Conservation (phyloP, 805 yeast species). For the Pachysolen tannophilus region DNA sequence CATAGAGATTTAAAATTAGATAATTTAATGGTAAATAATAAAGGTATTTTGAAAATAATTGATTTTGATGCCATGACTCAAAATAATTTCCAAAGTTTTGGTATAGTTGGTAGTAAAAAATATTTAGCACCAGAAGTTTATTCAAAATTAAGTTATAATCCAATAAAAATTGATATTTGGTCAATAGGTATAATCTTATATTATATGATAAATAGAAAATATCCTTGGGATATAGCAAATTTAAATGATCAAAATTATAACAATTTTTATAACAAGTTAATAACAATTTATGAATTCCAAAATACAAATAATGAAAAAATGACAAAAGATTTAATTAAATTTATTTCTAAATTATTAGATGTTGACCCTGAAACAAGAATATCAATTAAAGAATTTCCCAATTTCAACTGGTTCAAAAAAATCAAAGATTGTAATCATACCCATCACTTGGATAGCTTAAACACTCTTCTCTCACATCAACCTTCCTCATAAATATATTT, state of each 20-base stretch:
- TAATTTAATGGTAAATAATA: conserved; percentile 29
- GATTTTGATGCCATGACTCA: conserved; percentile 41
- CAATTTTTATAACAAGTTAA: conserved; percentile 6
- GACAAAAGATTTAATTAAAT: no score
- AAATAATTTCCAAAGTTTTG: conserved; percentile 21
- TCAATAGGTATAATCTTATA: conserved; percentile 36
- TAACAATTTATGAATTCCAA: no score
- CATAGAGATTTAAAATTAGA: conserved; percentile 46
- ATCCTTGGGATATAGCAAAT: conserved; percentile 42
- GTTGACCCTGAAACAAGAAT: no score
- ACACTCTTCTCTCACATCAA: no score
- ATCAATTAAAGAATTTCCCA: no score
- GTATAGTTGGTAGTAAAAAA: conserved; percentile 39
- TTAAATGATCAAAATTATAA: conserved; percentile 7
- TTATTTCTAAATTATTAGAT: no score
- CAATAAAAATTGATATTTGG: conserved; percentile 39
- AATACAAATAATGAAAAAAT: no score
- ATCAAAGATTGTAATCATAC: no score
- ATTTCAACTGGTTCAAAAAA: no score
- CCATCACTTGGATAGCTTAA: no score
- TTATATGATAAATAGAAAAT: conserved; percentile 21
- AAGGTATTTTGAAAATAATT: conserved; percentile 31
- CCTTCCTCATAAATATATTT: no score
- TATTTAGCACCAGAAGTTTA: conserved; percentile 43
- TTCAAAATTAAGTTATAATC: conserved; percentile 28